Conservation (phyloP, 495 filamentous ascomycete genomes). For the Xylaria cubensis region DNA sequence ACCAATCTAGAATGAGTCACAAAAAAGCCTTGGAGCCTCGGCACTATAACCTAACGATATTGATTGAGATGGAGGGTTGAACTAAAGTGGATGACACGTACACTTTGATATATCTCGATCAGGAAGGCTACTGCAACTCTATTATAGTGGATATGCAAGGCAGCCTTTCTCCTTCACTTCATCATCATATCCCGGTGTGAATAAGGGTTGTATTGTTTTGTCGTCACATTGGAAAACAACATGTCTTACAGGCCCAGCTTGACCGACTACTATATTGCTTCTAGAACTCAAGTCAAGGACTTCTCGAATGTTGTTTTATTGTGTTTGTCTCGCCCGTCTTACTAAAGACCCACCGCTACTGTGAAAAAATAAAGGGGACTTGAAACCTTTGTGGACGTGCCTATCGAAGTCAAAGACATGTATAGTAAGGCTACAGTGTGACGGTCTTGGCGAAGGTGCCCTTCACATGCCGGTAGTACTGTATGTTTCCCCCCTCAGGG, state of each 20-base stretch:
- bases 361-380: not conserved
- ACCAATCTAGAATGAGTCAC: constrained; percentile 26
- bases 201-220: not conserved
- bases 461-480: not conserved
- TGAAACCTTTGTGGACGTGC: constrained; percentile 1
- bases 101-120: not conserved
- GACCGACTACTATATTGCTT: not conserved
- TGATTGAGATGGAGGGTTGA: constrained; percentile 7
- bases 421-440: constrained; percentile 13
- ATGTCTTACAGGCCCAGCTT: constrained; percentile 14
- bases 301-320: constrained; percentile 24
- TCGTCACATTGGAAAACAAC: constrained; percentile 4
- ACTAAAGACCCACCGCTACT: constrained; percentile 17
- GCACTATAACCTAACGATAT: not conserved
- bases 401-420: constrained; percentile 15
- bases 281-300: constrained; percentile 8
- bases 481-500: not conserved
- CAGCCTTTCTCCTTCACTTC: not conserved
- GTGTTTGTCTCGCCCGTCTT: constrained; percentile 9
- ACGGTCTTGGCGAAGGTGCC: not conserved
- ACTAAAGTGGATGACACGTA: not conserved
- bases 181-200: constrained; percentile 5
- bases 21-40: not conserved
- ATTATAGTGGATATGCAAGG: constrained; percentile 13
- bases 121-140: constrained; percentile 15